Conservation (phyloP, 148 eudicot genomes). For the Vaccinium vitisidaea region DNA sequence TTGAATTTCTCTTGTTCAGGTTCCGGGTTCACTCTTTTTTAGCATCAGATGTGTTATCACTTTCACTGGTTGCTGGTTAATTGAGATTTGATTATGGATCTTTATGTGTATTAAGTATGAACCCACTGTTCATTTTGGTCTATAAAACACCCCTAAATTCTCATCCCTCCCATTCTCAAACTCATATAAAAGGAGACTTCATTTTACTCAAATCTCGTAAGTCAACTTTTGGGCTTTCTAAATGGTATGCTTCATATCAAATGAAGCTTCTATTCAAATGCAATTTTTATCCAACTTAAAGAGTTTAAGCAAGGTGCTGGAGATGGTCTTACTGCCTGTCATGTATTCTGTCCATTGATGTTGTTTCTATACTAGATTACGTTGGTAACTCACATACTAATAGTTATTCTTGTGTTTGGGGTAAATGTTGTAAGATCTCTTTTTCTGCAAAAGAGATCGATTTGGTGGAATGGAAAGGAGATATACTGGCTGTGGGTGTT, state of each 20-base stretch:
- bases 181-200: background rate
- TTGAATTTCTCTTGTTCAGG: background rate
- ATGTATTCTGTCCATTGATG: background rate
- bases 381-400: background rate
- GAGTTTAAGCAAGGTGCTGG: background rate
- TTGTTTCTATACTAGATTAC: background rate
- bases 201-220: background rate
- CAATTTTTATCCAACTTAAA: background rate
- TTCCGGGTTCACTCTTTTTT: background rate
- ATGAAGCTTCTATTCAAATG: background rate
- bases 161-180: background rate
- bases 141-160: background rate
- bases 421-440: constrained; percentile 42
- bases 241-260: background rate
- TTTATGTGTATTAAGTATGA: background rate
- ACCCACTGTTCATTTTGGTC: background rate
- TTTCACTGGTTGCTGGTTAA: background rate
- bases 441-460: constrained; percentile 84
- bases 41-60: background rate
- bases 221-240: background rate
- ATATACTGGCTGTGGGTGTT: constrained; percentile 84
- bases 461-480: constrained; percentile 89
- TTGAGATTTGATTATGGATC: background rate
- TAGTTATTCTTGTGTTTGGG: constrained; percentile 16
- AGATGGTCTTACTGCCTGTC: background rate